phyloP scores from a whole-genome alignment of 2,329 filamentous ascomycete species.

The Ascochyta lentis region DNA sequence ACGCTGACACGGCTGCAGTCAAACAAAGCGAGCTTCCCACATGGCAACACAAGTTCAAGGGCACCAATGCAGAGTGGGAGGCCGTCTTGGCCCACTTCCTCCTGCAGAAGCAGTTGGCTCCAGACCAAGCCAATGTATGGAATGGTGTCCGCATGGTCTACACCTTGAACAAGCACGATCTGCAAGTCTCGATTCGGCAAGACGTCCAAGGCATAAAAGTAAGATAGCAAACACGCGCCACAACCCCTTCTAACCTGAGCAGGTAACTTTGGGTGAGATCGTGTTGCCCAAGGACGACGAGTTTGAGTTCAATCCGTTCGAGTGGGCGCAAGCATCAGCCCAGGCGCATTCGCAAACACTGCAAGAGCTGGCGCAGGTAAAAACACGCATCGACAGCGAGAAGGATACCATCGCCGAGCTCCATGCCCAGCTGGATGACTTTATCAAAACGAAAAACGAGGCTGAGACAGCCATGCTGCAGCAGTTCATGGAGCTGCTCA shows the following conservation, averaged over 20 bases:
- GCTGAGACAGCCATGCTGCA: conserved; percentile 71
- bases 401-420: conserved; percentile 66
- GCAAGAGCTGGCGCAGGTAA: conserved; percentile 53
- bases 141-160: conserved; percentile 66
- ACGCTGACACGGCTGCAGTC: conserved; percentile 41
- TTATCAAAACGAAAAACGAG: conserved; percentile 69
- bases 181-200: conserved; percentile 70
- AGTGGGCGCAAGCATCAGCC: conserved; percentile 71
- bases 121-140: conserved; percentile 55
- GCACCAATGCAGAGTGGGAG: conserved; percentile 68
- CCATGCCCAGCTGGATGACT: conserved; percentile 68
- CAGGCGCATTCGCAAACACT: conserved; percentile 57
- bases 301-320: conserved; percentile 68
- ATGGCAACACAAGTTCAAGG: conserved; percentile 45
- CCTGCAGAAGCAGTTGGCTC: conserved; percentile 51
- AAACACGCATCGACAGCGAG: conserved; percentile 55
- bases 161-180: conserved; percentile 58
- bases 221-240: conserved; percentile 37
- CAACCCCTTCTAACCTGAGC: conserved; percentile 25
- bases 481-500: conserved; percentile 74
- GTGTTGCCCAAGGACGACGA: conserved; percentile 62
- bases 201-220: conserved; percentile 71
- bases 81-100: conserved; percentile 65
- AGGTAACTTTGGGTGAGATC: conserved; percentile 69
- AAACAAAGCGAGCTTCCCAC: conserved; percentile 40